These are phyloP conservation scores for Phtheirospermum japonicum DNA, from an alignment of 257 asterid species.

Conservation along the genomic window DNA sequence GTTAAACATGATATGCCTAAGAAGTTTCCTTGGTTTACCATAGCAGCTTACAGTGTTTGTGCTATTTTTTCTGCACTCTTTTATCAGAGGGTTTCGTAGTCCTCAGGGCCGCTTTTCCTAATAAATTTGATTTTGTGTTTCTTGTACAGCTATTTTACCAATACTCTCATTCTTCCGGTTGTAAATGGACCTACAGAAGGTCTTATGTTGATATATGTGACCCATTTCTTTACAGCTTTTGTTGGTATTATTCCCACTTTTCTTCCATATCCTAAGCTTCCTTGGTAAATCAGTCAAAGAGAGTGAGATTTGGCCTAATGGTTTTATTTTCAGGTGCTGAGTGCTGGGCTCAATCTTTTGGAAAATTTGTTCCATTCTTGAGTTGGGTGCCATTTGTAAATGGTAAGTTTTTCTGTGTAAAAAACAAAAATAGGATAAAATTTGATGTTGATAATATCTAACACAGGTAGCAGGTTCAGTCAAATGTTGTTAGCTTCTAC, in stretches of 20 bases:
- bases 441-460: constrained; percentile 13
- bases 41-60: not conserved
- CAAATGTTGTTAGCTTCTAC: constrained; percentile 19
- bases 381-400: constrained; percentile 72
- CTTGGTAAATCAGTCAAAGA: constrained; percentile 12
- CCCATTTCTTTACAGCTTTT: constrained; percentile 70
- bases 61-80: constrained; percentile 1
- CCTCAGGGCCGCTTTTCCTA: constrained; percentile 1
- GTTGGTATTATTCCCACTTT: constrained; percentile 60
- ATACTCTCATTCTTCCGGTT: constrained; percentile 88
- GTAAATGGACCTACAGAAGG: constrained; percentile 97
- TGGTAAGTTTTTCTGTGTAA: constrained; percentile 45
- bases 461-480: not conserved
- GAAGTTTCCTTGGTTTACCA: constrained; percentile 1
- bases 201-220: constrained; percentile 67
- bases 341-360: constrained; percentile 84
- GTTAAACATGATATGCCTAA: not conserved
- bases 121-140: constrained; percentile 19
- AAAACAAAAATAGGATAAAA: not conserved
- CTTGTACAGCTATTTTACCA: constrained; percentile 77
- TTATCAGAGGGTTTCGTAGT: not conserved
- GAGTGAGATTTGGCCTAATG: constrained; percentile 18
- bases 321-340: constrained; percentile 60
- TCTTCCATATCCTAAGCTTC: constrained; percentile 19
- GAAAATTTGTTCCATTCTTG: constrained; percentile 61